Conservation (phyloP, 164 flowering plant species). For the Nymphaea colorata region DNA sequence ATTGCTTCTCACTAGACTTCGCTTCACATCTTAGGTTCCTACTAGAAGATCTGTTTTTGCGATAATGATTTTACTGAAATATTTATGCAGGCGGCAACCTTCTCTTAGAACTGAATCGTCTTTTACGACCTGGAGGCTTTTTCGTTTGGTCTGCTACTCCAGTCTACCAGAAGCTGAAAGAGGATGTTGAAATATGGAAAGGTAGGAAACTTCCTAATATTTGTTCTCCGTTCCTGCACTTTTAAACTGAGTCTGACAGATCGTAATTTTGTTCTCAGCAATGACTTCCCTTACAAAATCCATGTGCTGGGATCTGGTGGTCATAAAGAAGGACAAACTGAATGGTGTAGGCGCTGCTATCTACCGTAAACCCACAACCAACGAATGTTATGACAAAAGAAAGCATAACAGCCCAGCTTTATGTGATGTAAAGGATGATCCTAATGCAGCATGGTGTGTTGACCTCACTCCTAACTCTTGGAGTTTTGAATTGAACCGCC, state of each 20-base stretch:
- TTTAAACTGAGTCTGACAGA: background rate
- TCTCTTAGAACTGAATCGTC: conserved; percentile 81
- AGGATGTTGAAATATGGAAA: conserved; percentile 86
- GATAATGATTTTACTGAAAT: background rate
- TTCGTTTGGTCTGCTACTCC: conserved; percentile 99
- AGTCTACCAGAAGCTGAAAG: conserved; percentile 67
- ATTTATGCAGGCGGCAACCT: conserved; percentile 60
- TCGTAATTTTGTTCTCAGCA: conserved; percentile 31
- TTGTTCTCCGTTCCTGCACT: background rate
- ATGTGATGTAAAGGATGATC: background rate
- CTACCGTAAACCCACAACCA: conserved; percentile 63
- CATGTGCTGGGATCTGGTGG: conserved; percentile 87
- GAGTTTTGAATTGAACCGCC: background rate
- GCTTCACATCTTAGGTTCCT: background rate
- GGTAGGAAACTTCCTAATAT: conserved; percentile 25
- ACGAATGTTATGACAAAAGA: conserved; percentile 78
- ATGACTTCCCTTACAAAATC: conserved; percentile 62
- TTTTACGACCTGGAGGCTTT: conserved; percentile 74
- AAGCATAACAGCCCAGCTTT: conserved; percentile 1
- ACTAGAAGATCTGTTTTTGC: background rate
- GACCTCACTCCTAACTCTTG: background rate
- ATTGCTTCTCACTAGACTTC: background rate
- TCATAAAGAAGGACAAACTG: conserved; percentile 43
- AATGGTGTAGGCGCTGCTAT: conserved; percentile 65
- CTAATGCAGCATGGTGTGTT: background rate